Base-by-base conservation (phyloP, 2,329 filamentous ascomycete genomes). In the Fonsecaea pedrosoi region DNA sequence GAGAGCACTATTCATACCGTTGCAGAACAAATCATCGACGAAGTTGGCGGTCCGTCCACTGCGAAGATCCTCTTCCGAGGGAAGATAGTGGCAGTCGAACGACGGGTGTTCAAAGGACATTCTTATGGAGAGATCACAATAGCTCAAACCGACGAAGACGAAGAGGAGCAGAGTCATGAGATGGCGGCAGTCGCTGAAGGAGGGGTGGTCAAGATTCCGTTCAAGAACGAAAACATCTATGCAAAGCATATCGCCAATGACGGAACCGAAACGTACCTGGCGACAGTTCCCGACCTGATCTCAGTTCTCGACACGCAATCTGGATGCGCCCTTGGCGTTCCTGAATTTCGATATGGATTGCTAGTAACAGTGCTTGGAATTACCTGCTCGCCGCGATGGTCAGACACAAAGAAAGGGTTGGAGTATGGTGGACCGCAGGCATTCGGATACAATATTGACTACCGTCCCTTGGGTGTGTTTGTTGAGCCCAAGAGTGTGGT, bases 151-250 rank as follows among this genome's bases (percentile, higher is more conserved):
- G 82, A 67, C 45, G 65, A 76, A 65, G 74, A 84, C 25, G 75
- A 75, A 69, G 80, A 63, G 71, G 76, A 61, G 77, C 64, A 56
- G 18, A 60, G n/a, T 21, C 62, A 60, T 9, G 62, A 69, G 30
- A 57, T n/a, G 30, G 70, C 72, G 3, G 71, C 77, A 7, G 70
- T 77, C 78, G 83, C 74, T 66, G 73, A 53, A 30, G 76, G 73
- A 6, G 86, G 86, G 0, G 78, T 75, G 1, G 77, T 90, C 73
- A 89, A 86, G 74, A 88, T 91, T 57, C 88, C 88, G 0, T 91
- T 91, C 80, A 90, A 90, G 78, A 91, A 91, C 75, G 89, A 91
- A 74, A 91, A 91, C 72, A 89, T 91, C 54, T 85, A 85, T n/a
- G 88, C 85, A 0, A 75, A 78, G 64, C 77, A 79, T 48, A 74